Evolutionary conservation across 345 rosid genomes (phyloP).

Genomic region (Salix koriyanagi): DNA sequence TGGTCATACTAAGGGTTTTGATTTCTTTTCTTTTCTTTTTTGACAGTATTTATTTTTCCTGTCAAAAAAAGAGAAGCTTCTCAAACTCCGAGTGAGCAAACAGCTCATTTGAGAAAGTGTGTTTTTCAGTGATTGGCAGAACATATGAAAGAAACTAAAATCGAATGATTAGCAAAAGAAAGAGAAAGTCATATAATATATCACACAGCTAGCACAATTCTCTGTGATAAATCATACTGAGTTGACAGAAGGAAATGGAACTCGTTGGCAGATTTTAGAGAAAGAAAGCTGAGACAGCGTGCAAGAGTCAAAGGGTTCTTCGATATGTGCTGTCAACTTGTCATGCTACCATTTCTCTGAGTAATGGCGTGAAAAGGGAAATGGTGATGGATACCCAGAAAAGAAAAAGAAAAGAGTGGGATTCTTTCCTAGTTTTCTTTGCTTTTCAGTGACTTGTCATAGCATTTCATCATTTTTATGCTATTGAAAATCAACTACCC

Average conservation of each 20-base stretch:
- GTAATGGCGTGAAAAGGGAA: neutral
- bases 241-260: conserved; percentile 22
- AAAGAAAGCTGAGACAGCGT: conserved; percentile 1
- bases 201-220: neutral
- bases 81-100: too few relatives aligned
- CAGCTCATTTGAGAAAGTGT: neutral
- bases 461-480: neutral
- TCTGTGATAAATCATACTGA: neutral
- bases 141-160: conserved; percentile 26
- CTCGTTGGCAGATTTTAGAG: conserved; percentile 35
- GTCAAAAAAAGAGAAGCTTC: too few relatives aligned
- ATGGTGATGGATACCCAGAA: neutral
- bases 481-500: neutral
- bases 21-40: too few relatives aligned
- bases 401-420: neutral
- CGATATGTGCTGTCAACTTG: conserved; percentile 41
- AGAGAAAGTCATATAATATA: neutral
- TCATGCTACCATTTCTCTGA: neutral
- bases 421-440: conserved; percentile 9
- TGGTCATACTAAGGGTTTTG: too few relatives aligned
- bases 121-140: conserved; percentile 21
- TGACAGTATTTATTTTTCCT: too few relatives aligned
- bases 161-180: conserved; percentile 40
- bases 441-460: conserved; percentile 21
- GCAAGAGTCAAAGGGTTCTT: conserved; percentile 5